Evolutionary conservation across 768 basidiomycete species (phyloP).

Genomic region (Lentinula detonsa): DNA sequence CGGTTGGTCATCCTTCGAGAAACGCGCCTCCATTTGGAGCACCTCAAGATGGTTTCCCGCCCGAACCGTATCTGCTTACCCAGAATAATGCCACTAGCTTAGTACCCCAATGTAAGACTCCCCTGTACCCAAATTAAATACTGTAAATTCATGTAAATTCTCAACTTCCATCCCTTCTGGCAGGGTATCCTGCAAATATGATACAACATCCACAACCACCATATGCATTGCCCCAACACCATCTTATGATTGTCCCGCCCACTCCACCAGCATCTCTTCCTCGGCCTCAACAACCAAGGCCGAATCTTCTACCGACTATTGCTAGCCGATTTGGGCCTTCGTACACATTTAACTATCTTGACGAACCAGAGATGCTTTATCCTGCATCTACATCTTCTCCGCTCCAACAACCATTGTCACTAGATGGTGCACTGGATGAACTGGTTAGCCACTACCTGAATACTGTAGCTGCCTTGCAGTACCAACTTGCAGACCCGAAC

Average conservation of each 20-base stretch:
- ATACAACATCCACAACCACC: not conserved
- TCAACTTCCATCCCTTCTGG: slow-evolving; percentile 54
- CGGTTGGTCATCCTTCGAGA: slow-evolving; percentile 14
- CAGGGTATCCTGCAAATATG: slow-evolving; percentile 27
- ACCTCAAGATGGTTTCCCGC: slow-evolving; percentile 12
- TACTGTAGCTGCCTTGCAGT: slow-evolving; percentile 62
- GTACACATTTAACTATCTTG: not conserved
- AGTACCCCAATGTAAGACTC: slow-evolving; percentile 61
- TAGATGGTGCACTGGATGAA: not conserved
- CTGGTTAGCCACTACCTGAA: slow-evolving; percentile 38
- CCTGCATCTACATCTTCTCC: not conserved
- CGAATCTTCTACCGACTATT: not conserved
- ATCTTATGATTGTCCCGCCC: not conserved
- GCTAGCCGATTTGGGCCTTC: not conserved
- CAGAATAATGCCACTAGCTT: slow-evolving; percentile 38
- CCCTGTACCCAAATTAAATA: slow-evolving; percentile 58
- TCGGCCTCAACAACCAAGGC: not conserved
- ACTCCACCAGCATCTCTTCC: not conserved
- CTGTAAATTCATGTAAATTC: slow-evolving; percentile 62
- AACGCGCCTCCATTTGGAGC: slow-evolving; percentile 16
- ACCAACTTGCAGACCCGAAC: slow-evolving; percentile 54
- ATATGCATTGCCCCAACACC: not conserved
- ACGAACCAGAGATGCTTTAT: not conserved
- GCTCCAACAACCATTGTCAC: not conserved
- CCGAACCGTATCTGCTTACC: slow-evolving; percentile 19